Evolutionary conservation across 2,329 filamentous ascomycete species (phyloP).

Genomic region (Stagonosporopsis cucurbitacearum): DNA sequence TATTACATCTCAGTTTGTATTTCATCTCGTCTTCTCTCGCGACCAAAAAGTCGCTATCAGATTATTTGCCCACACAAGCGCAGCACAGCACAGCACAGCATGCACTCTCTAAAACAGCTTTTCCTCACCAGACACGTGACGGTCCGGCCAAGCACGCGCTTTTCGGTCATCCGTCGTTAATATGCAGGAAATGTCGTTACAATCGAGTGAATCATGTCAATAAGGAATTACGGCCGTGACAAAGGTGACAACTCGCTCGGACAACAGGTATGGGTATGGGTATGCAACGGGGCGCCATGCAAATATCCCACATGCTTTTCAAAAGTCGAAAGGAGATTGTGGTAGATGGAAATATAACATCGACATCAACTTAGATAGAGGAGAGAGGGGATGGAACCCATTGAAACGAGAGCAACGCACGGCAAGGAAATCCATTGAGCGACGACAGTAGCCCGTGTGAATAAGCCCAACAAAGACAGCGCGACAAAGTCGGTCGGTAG

Average conservation of each 20-base stretch:
- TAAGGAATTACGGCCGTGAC: conserved; percentile 11
- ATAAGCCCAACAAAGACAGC: conserved; percentile 32
- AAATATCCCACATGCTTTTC: conserved; percentile 21
- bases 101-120: not conserved
- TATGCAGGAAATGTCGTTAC: conserved; percentile 4
- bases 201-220: conserved; percentile 13
- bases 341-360: conserved; percentile 22
- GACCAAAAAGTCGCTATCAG: not conserved
- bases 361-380: conserved; percentile 20
- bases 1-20: not conserved
- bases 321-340: conserved; percentile 26
- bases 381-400: conserved; percentile 9
- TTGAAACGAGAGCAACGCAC: conserved; percentile 20
- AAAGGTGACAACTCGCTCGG: conserved; percentile 15
- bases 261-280: conserved; percentile 20
- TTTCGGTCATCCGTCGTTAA: conserved; percentile 7
- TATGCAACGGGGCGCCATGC: conserved; percentile 20
- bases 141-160: not conserved
- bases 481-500: conserved; percentile 16
- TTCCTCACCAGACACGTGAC: not conserved
- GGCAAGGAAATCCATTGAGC: conserved; percentile 38
- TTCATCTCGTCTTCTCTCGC: not conserved
- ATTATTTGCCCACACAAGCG: not conserved
- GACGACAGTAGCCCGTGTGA: conserved; percentile 27
- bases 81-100: not conserved